Conservation (phyloP, 2,329 filamentous ascomycete species). For the Waltergamsia citrina region DNA sequence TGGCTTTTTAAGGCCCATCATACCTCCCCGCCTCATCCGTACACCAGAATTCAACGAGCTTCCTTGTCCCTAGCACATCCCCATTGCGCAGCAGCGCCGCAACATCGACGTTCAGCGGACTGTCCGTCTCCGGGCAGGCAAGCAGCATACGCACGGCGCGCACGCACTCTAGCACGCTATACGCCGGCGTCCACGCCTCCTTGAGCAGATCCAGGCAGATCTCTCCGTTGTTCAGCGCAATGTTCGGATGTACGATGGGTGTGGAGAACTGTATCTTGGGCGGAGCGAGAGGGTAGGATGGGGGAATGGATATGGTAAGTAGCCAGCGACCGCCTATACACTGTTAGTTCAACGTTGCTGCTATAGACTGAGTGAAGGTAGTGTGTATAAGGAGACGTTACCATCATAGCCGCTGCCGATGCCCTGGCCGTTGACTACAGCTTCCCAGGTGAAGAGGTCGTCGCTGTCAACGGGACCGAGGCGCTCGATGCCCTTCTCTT, state of each 20-base stretch:
- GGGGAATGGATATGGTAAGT: constrained; percentile 66
- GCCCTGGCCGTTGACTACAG: constrained; percentile 49
- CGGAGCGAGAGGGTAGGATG: constrained; percentile 68
- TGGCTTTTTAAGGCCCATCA: constrained; percentile 21
- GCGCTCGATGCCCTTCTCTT: constrained; percentile 47
- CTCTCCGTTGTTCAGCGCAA: constrained; percentile 62
- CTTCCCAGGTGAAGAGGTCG: constrained; percentile 47
- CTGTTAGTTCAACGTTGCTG: background rate
- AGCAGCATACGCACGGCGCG: constrained; percentile 62
- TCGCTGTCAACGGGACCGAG: constrained; percentile 44
- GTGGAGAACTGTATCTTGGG: constrained; percentile 78
- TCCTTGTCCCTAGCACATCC: constrained; percentile 57
- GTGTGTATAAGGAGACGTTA: constrained; percentile 19
- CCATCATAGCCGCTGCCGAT: constrained; percentile 48
- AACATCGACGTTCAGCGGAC: constrained; percentile 70
- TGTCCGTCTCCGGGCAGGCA: constrained; percentile 58
- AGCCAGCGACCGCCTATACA: constrained; percentile 66
- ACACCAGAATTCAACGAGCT: constrained; percentile 65
- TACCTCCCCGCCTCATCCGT: constrained; percentile 24
- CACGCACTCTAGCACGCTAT: constrained; percentile 68
- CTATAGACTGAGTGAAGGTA: background rate
- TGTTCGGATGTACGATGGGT: constrained; percentile 77
- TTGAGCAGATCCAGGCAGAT: constrained; percentile 86
- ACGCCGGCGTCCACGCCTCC: constrained; percentile 74
- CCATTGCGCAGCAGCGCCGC: constrained; percentile 61